These are phyloP conservation scores for Buddleja alternifolia DNA, from an alignment of 257 asterid genomes.

Conservation along the genomic window DNA sequence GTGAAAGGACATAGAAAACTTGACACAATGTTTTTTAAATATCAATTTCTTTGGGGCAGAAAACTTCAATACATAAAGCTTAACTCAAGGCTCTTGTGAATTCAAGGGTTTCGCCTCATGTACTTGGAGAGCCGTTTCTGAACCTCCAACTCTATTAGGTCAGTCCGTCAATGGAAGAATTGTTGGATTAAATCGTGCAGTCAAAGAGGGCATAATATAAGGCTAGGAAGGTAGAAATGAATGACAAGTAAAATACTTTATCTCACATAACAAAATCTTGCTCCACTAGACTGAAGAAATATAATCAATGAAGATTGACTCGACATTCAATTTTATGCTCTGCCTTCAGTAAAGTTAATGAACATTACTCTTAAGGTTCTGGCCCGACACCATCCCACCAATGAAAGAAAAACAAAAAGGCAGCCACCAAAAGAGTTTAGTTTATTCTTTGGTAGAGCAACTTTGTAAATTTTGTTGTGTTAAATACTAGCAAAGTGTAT, in stretches of 20 bases:
- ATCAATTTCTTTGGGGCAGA: neutral
- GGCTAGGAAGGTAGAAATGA: neutral
- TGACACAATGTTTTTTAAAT: neutral
- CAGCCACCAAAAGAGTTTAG: neutral
- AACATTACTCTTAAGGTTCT: conserved; percentile 1
- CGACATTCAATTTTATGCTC: neutral
- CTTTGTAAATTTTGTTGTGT: conserved; percentile 7
- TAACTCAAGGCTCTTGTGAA: neutral
- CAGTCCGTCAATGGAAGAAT: neutral
- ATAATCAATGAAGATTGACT: neutral
- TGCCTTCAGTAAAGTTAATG: neutral
- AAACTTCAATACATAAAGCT: neutral
- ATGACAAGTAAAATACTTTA: neutral
- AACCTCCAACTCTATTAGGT: neutral
- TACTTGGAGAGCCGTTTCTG: neutral
- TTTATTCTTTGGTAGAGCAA: neutral
- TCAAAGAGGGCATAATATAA: neutral
- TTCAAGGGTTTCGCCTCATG: neutral
- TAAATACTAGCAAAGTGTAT: neutral
- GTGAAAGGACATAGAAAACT: neutral
- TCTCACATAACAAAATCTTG: neutral
- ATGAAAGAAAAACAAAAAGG: neutral
- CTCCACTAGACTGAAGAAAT: neutral
- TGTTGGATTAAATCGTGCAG: neutral
- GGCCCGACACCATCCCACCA: neutral